A percentile compares a stretch with the other conserved stretches of the same genome.
Evolutionary conservation across 2,329 filamentous ascomycete genomes (phyloP).

Genomic region (Sporothrix brasiliensis): DNA sequence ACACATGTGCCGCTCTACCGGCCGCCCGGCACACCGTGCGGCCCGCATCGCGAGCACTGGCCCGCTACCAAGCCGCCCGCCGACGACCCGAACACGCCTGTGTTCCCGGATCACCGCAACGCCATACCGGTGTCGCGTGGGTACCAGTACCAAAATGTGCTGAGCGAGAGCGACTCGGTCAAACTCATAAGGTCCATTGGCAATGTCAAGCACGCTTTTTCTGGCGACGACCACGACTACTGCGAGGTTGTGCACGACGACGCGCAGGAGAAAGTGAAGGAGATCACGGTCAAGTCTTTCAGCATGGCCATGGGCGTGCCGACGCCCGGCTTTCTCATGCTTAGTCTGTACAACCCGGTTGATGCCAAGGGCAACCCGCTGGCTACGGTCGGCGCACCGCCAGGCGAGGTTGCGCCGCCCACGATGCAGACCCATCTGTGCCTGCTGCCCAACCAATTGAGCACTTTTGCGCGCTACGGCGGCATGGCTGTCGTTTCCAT

Average conservation of each 20-base stretch:
- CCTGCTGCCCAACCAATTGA: constrained; percentile 83
- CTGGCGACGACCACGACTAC: constrained; percentile 97
- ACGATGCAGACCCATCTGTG: constrained; percentile 91
- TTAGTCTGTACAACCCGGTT: constrained; percentile 91
- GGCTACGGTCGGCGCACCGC: constrained; percentile 33
- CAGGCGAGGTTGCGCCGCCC: constrained; percentile 28
- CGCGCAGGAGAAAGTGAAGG: constrained; percentile 65
- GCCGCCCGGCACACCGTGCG: constrained; percentile 80
- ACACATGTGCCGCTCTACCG: constrained; percentile 91
- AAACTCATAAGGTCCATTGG: constrained; percentile 76
- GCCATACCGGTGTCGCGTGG: constrained; percentile 76
- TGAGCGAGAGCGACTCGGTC: constrained; percentile 74
- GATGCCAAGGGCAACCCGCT: constrained; percentile 60
- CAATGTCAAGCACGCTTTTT: constrained; percentile 84
- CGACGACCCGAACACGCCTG: constrained; percentile 47
- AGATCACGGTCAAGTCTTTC: constrained; percentile 94
- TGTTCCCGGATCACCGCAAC: constrained; percentile 69
- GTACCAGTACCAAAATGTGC: constrained; percentile 96
- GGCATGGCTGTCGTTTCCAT: constrained; percentile 61
- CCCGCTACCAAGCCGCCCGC: constrained; percentile 65
- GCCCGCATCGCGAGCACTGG: constrained; percentile 80
- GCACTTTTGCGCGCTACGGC: constrained; percentile 79
- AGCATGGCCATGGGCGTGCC: constrained; percentile 96
- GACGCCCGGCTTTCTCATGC: constrained; percentile 81
- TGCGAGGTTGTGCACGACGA: constrained; percentile 82